phyloP scores from a whole-genome alignment of 129 eudicot genomes.

The Rutidosis leptorrhynchoides region DNA sequence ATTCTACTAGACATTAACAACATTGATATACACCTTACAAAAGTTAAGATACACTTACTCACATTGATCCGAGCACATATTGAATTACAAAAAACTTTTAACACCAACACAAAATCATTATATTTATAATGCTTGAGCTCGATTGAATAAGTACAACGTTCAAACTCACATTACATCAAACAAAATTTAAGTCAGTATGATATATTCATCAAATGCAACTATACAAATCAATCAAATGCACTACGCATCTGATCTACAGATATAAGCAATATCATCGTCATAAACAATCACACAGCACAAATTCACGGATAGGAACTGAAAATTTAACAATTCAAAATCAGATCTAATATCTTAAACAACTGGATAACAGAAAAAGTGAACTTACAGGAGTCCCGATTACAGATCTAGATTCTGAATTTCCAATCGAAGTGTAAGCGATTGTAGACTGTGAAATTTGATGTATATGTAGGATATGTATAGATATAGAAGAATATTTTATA shows the following conservation, averaged over 20 bases:
- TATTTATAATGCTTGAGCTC: conserved; percentile 10
- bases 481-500: too few relatives aligned
- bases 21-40: conserved; percentile 5
- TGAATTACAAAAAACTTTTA: conserved; percentile 16
- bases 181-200: conserved; percentile 5
- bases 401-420: conserved; percentile 23
- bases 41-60: conserved; percentile 23
- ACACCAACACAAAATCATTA: conserved; percentile 12
- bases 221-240: conserved; percentile 9
- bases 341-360: too few relatives aligned
- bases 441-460: too few relatives aligned
- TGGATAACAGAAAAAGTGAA: too few relatives aligned
- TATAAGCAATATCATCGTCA: conserved; percentile 11
- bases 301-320: not conserved
- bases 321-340: conserved; percentile 10
- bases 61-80: conserved; percentile 6
- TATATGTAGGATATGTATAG: too few relatives aligned
- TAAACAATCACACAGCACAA: conserved; percentile 13
- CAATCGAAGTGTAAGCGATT: conserved; percentile 21
- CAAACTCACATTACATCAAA: conserved; percentile 13
- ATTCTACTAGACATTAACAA: not conserved
- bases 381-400: conserved; percentile 17
- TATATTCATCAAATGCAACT: conserved; percentile 13
- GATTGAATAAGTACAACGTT: conserved; percentile 9
- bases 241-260: conserved; percentile 26